phyloP scores from a whole-genome alignment of 352 stramenopile genomes.

The Phytophthora colocasiae region DNA sequence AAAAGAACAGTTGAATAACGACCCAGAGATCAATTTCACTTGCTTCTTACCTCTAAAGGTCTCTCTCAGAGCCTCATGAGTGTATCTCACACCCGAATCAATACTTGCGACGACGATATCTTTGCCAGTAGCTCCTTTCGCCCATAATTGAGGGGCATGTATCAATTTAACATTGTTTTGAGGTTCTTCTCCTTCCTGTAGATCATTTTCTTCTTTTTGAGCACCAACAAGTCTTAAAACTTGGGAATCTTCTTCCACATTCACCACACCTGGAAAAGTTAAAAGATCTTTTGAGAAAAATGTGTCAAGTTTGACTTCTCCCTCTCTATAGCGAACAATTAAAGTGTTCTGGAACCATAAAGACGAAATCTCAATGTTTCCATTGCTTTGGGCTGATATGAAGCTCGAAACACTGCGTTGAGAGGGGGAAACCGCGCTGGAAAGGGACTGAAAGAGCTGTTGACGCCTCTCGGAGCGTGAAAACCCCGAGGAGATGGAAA shows the following conservation, averaged over 20 bases:
- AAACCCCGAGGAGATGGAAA: constrained; percentile 1
- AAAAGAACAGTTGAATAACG: not conserved
- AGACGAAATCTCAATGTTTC: constrained; percentile 17
- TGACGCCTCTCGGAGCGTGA: constrained; percentile 26
- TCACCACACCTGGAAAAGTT: constrained; percentile 49
- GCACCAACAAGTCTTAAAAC: constrained; percentile 29
- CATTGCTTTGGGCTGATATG: constrained; percentile 25
- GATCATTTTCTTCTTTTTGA: constrained; percentile 13
- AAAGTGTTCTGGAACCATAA: constrained; percentile 77
- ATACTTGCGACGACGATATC: constrained; percentile 72
- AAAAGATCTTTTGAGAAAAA: constrained; percentile 39
- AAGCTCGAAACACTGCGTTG: constrained; percentile 38
- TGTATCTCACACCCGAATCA: constrained; percentile 77
- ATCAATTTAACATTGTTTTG: constrained; percentile 61
- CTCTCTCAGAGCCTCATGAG: constrained; percentile 55
- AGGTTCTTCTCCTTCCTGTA: constrained; percentile 5
- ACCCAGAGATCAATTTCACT: not conserved
- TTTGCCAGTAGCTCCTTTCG: constrained; percentile 36
- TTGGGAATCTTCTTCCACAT: constrained; percentile 49
- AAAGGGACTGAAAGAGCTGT: constrained; percentile 27
- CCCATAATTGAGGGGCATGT: constrained; percentile 63
- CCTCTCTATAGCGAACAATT: constrained; percentile 35
- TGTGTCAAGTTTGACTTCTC: not conserved
- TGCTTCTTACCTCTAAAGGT: constrained; percentile 51
- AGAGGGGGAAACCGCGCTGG: constrained; percentile 11